Evolutionary conservation across 371 early-diverging fungal genomes (phyloP).

Genomic region (Mortierella sp.): DNA sequence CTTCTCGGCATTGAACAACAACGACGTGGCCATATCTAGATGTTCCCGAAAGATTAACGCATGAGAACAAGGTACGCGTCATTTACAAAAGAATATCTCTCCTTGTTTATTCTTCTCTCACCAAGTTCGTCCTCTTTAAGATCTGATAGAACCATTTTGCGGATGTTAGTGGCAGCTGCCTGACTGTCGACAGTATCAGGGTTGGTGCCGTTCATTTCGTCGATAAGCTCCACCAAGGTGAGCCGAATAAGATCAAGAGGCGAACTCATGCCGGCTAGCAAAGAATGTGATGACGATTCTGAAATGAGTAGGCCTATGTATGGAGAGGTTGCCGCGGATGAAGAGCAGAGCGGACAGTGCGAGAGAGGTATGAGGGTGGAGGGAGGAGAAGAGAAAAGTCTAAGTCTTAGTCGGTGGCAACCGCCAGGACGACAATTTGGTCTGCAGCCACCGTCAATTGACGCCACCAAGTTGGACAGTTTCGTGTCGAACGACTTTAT

Average conservation of each 20-base stretch:
- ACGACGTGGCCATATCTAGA: constrained; percentile 45
- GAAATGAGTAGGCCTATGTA: too few species aligned
- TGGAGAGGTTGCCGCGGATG: too few species aligned
- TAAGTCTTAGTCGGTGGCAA: too few species aligned
- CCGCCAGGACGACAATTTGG: too few species aligned
- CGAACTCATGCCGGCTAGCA: constrained; percentile 25
- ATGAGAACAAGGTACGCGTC: background rate
- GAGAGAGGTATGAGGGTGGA: too few species aligned
- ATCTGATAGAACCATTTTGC: constrained; percentile 41
- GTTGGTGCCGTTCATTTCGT: constrained; percentile 45
- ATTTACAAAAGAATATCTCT: background rate
- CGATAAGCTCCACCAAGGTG: constrained; percentile 46
- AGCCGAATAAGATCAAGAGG: constrained; percentile 52
- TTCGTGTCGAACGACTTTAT: too few species aligned
- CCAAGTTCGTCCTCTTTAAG: constrained; percentile 40
- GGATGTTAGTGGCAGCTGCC: constrained; percentile 43
- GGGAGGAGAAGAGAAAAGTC: too few species aligned
- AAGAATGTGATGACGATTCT: too few species aligned
- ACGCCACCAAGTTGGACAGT: too few species aligned
- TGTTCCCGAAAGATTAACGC: too few species aligned
- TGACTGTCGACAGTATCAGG: constrained; percentile 46
- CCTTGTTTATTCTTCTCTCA: constrained; percentile 6
- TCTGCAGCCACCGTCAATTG: too few species aligned
- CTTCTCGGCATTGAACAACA: constrained; percentile 35
- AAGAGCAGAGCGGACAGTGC: too few species aligned